A percentile compares a stretch with the other conserved stretches of the same genome.
phyloP scores from a whole-genome alignment of 441 rosid genomes.

The Populus tomentosa region DNA sequence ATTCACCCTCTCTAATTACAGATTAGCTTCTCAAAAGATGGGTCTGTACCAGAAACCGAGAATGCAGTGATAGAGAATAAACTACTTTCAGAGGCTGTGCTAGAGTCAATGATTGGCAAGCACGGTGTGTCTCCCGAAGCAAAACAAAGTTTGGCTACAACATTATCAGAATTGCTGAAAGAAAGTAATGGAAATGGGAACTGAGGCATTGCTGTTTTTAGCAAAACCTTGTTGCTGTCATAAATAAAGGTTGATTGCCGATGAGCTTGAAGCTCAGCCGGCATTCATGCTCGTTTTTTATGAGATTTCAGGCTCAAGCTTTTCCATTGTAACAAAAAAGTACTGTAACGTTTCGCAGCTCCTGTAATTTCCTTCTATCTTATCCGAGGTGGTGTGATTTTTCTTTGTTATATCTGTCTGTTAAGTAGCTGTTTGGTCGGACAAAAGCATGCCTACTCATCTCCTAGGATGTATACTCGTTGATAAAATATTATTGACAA shows the following conservation, averaged over 20 bases:
- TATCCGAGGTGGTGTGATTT: neutral
- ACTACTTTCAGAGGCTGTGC: constrained; percentile 49
- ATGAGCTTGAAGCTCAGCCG: neutral
- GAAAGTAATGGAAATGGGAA: neutral
- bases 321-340: no score
- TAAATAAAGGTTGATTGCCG: neutral
- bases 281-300: neutral
- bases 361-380: neutral
- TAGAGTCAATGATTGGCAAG: constrained; percentile 67
- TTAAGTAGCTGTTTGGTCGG: no score
- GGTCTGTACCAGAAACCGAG: constrained; percentile 40
- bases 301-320: no score
- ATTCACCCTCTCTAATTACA: constrained; percentile 9
- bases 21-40: constrained; percentile 62
- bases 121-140: constrained; percentile 64
- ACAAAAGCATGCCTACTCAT: no score
- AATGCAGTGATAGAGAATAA: constrained; percentile 55
- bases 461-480: no score
- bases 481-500: no score
- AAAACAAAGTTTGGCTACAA: constrained; percentile 42
- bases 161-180: constrained; percentile 36
- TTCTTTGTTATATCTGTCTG: neutral
- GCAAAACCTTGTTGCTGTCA: neutral
- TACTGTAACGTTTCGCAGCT: no score
- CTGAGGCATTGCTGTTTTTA: neutral